phyloP scores from a whole-genome alignment of 805 yeast species.

The Pichia manshurica region DNA sequence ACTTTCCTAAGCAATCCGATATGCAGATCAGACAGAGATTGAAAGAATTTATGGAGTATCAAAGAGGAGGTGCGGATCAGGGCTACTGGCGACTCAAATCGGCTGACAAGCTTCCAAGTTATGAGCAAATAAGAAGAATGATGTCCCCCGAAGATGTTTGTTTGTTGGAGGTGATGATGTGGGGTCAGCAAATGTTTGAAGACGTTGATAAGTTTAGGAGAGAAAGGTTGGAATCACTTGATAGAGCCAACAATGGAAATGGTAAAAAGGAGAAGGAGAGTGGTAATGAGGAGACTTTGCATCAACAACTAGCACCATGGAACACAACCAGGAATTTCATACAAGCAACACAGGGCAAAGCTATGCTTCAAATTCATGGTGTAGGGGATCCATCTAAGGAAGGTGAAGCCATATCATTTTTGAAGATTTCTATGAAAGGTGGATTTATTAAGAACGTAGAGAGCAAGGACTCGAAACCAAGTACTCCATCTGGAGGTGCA shows the following conservation, averaged over 20 bases:
- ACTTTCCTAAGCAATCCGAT: constrained; percentile 95
- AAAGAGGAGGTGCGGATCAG: constrained; percentile 88
- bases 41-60: constrained; percentile 97
- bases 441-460: constrained; percentile 49
- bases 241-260: constrained; percentile 12
- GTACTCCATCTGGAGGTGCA: constrained; percentile 13
- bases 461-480: constrained; percentile 13
- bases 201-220: constrained; percentile 59
- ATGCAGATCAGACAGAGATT: constrained; percentile 94
- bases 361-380: constrained; percentile 92
- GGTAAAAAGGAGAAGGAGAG: constrained; percentile 25
- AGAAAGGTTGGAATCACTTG: constrained; percentile 30
- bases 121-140: constrained; percentile 73
- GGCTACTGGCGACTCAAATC: constrained; percentile 88
- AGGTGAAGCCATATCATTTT: constrained; percentile 82
- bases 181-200: constrained; percentile 82
- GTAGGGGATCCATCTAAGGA: constrained; percentile 93
- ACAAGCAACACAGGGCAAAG: constrained; percentile 92
- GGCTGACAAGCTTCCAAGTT: constrained; percentile 62
- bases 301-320: constrained; percentile 92
- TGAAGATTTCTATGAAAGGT: constrained; percentile 92
- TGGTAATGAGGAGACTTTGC: constrained; percentile 54
- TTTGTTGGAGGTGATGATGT: constrained; percentile 84
- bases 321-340: constrained; percentile 86
- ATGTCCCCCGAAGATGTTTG: constrained; percentile 89